Evolutionary conservation across 345 rosid genomes (phyloP).

Genomic region (Bretschneidera sinensis): DNA sequence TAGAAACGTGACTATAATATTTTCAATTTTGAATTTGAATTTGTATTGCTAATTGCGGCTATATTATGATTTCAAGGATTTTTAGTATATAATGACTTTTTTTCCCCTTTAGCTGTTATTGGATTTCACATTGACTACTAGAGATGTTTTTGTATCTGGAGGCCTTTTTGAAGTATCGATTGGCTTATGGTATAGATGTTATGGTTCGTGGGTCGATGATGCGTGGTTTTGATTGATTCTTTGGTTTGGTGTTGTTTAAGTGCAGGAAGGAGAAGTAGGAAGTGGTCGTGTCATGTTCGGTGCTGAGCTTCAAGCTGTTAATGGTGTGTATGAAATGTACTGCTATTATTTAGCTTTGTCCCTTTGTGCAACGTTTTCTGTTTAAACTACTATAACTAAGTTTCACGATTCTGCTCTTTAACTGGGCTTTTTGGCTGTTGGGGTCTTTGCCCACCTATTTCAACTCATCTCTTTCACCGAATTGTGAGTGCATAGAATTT

Average conservation of each 20-base stretch:
- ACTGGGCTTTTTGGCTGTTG: too few species aligned
- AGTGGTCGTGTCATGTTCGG: conserved; percentile 17
- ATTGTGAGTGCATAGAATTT: too few species aligned
- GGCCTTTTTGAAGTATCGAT: background rate
- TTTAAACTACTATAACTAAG: too few species aligned
- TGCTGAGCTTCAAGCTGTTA: conserved; percentile 19
- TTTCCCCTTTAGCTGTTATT: background rate
- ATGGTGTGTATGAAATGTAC: conserved; percentile 27
- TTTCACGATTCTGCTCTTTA: too few species aligned
- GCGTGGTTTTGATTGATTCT: conserved; percentile 1
- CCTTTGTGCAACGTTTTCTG: too few species aligned
- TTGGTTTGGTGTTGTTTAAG: conserved; percentile 8
- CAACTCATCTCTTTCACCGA: too few species aligned
- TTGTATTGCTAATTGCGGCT: background rate
- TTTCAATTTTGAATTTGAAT: background rate
- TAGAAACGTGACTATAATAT: too few species aligned
- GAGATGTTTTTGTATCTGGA: background rate
- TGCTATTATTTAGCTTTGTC: background rate
- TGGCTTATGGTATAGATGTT: background rate
- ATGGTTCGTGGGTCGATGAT: background rate
- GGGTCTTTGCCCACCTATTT: too few species aligned
- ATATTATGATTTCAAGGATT: too few species aligned
- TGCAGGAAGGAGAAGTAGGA: conserved; percentile 49
- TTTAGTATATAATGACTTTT: too few species aligned
- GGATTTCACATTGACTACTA: background rate